Percentiles rank a stretch among this genome's conserved stretches.
Conservation (phyloP, 345 rosid species). For the Boechera stricta region DNA sequence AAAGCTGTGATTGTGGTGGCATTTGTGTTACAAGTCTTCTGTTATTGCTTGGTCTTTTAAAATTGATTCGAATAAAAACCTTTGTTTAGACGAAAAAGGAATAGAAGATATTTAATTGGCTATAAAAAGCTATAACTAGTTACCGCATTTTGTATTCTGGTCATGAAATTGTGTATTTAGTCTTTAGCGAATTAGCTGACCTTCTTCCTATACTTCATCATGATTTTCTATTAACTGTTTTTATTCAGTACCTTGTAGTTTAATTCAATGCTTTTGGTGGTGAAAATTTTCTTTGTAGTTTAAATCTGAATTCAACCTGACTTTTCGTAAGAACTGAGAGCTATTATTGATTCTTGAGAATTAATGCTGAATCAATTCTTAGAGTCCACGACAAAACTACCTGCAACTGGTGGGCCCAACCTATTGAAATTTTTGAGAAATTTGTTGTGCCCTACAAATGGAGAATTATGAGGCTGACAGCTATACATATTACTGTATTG, state of each 20-base stretch:
- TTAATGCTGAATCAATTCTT: constrained; percentile 33
- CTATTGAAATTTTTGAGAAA: constrained; percentile 27
- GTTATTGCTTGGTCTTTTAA: constrained; percentile 15
- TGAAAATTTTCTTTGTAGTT: constrained; percentile 2
- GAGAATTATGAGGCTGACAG: constrained; percentile 37
- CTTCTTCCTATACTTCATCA: constrained; percentile 1
- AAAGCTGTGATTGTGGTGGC: constrained; percentile 29
- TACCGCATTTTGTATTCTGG: constrained; percentile 9
- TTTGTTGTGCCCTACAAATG: constrained; percentile 37
- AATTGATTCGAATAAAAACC: neutral
- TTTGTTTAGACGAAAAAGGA: constrained; percentile 11
- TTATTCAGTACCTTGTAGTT: neutral
- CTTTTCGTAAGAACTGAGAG: constrained; percentile 26
- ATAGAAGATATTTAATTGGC: neutral
- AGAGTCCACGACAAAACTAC: constrained; percentile 43
- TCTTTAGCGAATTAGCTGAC: neutral
- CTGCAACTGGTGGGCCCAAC: constrained; percentile 45
- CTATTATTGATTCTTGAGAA: constrained; percentile 36
- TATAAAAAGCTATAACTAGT: neutral
- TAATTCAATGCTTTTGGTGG: constrained; percentile 4
- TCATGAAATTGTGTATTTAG: neutral
- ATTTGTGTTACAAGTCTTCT: constrained; percentile 14
- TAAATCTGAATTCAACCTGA: constrained; percentile 19
- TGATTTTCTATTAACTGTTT: neutral
- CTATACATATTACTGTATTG: constrained; percentile 31